phyloP scores from a whole-genome alignment of 2,329 filamentous ascomycete species.

The Cordyceps sp. region DNA sequence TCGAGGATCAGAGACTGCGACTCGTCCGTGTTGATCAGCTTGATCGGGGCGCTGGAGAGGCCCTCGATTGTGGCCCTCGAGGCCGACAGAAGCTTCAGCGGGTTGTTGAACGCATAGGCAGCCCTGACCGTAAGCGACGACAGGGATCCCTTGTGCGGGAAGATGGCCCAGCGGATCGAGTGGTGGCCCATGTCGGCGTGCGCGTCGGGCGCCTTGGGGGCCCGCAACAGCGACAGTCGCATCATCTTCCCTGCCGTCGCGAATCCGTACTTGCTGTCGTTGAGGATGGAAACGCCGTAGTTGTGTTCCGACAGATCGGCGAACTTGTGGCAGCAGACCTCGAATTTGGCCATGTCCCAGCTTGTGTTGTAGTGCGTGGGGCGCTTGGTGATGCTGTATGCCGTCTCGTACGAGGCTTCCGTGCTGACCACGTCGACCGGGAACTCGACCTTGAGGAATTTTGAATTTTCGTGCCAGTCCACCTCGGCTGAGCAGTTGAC shows the following conservation, averaged over 20 bases:
- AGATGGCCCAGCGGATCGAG: slow-evolving; percentile 74
- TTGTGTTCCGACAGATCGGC: slow-evolving; percentile 77
- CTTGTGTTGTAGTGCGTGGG: slow-evolving; percentile 96
- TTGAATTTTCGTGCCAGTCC: slow-evolving; percentile 96
- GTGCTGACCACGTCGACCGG: slow-evolving; percentile 82
- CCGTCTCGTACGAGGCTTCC: slow-evolving; percentile 88
- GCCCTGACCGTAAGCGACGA: slow-evolving; percentile 61
- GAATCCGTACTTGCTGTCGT: slow-evolving; percentile 93
- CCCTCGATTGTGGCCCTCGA: slow-evolving; percentile 11
- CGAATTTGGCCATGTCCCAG: slow-evolving; percentile 97
- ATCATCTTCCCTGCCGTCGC: slow-evolving; percentile 79
- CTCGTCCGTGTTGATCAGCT: slow-evolving; percentile 40
- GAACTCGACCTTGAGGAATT: slow-evolving; percentile 97
- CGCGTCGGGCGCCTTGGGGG: slow-evolving; percentile 82
- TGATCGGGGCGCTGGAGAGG: slow-evolving; percentile 32
- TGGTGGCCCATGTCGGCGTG: slow-evolving; percentile 90
- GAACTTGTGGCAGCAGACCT: slow-evolving; percentile 91
- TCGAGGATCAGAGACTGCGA: slow-evolving; percentile 60
- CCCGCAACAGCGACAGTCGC: slow-evolving; percentile 71
- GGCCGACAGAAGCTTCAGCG: slow-evolving; percentile 30
- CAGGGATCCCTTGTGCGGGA: slow-evolving; percentile 65
- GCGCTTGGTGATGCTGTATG: slow-evolving; percentile 74
- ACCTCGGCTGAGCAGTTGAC: slow-evolving; percentile 73
- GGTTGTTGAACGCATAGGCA: slow-evolving; percentile 82
- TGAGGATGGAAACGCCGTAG: slow-evolving; percentile 84